Evolutionary conservation across 2,329 filamentous ascomycete species (phyloP), one percentile per base, ranked within the genome.

Genomic region (Sarocladium oryzae): DNA sequence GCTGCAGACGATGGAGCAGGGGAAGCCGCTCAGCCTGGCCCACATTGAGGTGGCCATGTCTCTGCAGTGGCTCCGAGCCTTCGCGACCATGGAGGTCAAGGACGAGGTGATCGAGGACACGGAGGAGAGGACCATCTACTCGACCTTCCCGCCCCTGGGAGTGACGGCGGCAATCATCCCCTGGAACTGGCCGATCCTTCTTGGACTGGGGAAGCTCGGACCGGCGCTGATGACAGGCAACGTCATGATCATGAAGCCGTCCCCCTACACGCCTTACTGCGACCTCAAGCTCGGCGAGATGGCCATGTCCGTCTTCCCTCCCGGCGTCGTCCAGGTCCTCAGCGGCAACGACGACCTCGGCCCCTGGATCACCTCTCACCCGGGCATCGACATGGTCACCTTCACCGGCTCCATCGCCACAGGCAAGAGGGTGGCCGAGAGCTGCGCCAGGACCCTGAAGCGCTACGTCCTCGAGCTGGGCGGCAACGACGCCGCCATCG

Each of bases 391-490:
- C 55, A 85, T 82, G 70, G 76, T 85, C 65, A 73, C 69, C 58
- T 85, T 85, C 65, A 85, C 82, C 0, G 81, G 81, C 5, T 82
- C 77, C 15, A 77, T 71, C 32, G 69, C 70, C 0, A 82, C 77
- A 0, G 81, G 81, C 16, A 83, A 81, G 68, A 76, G 72, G 61
- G 75, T 85, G 55, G 50, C 51, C 8, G 28, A 45, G 18, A 54
- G 53, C 35, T 50, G 45, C 32, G 38, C 45, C 7, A 46, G 40
- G 20, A 52, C 53, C 9, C 32, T 54, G 9, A 54, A 54, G 35
- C 33, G 53, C 10, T 50, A 37, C 5, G 38, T 52, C 13, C 50
- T 54, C 20, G 53, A 54, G 40, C 46, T 54, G 15, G 78, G 79
- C 49, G 79, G 79, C 41, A 84, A 84, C 61, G 79, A 84, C 54